Evolutionary conservation across 2,329 filamentous ascomycete species (phyloP).

Genomic region (Colletotrichum destructivum): DNA sequence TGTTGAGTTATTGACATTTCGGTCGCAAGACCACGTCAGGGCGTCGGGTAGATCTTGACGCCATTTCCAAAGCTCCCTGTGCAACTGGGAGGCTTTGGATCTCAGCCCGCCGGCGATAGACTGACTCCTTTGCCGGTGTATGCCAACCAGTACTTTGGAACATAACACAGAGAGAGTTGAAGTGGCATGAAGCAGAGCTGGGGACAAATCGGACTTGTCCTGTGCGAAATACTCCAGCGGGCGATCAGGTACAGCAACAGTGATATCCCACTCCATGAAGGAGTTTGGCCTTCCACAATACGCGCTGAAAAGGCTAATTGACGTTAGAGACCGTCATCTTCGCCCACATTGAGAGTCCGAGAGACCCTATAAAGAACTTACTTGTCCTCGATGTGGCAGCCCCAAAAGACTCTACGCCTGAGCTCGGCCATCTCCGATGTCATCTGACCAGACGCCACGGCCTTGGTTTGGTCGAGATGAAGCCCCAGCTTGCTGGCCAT

Average conservation of each 20-base stretch:
- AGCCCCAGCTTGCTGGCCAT: conserved; percentile 22
- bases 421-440: conserved; percentile 2
- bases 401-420: conserved; percentile 35
- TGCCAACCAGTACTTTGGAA: conserved; percentile 1
- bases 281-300: conserved; percentile 17
- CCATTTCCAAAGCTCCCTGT: conserved; percentile 25
- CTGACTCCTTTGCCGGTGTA: conserved; percentile 6
- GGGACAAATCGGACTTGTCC: not conserved
- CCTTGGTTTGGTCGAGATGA: conserved; percentile 28
- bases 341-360: accelerated
- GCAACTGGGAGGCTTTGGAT: not conserved
- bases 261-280: conserved; percentile 28
- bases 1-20: not conserved
- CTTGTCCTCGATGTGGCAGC: conserved; percentile 28
- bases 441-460: conserved; percentile 20
- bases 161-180: conserved; percentile 9
- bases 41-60: not conserved
- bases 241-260: conserved; percentile 2
- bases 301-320: conserved; percentile 22
- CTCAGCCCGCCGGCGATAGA: not conserved
- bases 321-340: not conserved
- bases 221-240: not conserved
- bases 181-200: not conserved
- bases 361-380: not conserved
- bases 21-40: not conserved